phyloP scores from a whole-genome alignment of 1,139 yeast genomes.

The Zygosaccharomyces sapae region DNA sequence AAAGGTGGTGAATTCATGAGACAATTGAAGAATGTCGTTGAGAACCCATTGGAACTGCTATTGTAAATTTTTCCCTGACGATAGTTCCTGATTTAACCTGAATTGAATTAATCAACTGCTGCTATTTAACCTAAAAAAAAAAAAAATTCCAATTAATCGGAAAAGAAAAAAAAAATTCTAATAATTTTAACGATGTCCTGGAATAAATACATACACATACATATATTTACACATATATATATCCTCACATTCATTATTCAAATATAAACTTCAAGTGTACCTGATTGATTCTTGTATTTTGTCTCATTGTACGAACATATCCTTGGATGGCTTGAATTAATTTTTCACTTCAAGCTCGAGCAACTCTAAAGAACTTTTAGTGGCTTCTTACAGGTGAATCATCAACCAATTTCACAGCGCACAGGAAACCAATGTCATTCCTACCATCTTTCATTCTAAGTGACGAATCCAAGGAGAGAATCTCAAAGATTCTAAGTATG shows the following conservation, averaged over 20 bases:
- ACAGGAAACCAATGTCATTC: constrained; percentile 22
- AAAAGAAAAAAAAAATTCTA: constrained; percentile 1
- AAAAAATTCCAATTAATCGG: neutral
- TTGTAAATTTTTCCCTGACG: constrained; percentile 43
- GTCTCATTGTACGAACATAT: constrained; percentile 4
- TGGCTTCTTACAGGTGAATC: neutral
- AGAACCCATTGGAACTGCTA: constrained; percentile 92
- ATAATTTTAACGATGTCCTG: neutral
- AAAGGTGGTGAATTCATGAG: constrained; percentile 95
- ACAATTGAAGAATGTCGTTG: constrained; percentile 84
- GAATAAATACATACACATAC: neutral
- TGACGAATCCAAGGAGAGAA: constrained; percentile 83
- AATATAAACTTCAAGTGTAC: neutral
- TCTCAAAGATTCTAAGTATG: constrained; percentile 73
- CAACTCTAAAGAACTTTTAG: neutral
- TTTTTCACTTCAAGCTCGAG: neutral
- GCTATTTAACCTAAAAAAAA: neutral
- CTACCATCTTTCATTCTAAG: constrained; percentile 37
- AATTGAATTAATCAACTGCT: neutral
- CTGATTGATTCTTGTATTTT: neutral
- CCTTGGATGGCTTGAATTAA: neutral
- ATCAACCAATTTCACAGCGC: neutral
- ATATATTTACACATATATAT: neutral
- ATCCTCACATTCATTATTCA: neutral
- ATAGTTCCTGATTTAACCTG: neutral